phyloP scores from a whole-genome alignment of 371 early-diverging fungal species.

The Mucor circinelloides region DNA sequence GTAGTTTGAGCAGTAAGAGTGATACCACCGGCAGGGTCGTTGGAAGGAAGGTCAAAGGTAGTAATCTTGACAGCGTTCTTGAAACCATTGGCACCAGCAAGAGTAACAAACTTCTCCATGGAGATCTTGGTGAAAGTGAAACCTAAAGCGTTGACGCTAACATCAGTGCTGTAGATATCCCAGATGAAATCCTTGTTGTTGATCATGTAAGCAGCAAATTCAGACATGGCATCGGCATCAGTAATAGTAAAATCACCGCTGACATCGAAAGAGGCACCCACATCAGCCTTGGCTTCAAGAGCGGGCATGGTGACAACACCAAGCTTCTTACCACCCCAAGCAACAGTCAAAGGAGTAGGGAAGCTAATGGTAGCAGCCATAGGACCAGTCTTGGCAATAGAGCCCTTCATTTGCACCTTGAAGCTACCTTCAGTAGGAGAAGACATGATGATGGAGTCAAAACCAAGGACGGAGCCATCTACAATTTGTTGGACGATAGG shows the following conservation, averaged over 20 bases:
- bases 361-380: conserved; percentile 64
- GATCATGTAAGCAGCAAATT: conserved; percentile 59
- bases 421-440: conserved; percentile 50
- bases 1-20: conserved; percentile 51
- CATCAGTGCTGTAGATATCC: conserved; percentile 53
- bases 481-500: conserved; percentile 63
- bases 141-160: conserved; percentile 62
- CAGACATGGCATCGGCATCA: conserved; percentile 46
- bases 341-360: conserved; percentile 49
- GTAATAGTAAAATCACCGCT: conserved; percentile 49
- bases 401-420: conserved; percentile 59
- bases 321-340: conserved; percentile 51
- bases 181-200: conserved; percentile 57
- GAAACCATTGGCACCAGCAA: conserved; percentile 58
- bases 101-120: conserved; percentile 56
- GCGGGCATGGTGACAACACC: conserved; percentile 55
- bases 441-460: conserved; percentile 53
- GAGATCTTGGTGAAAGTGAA: conserved; percentile 58
- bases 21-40: conserved; percentile 63
- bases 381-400: conserved; percentile 62
- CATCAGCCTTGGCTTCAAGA: conserved; percentile 48
- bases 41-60: conserved; percentile 57
- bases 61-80: conserved; percentile 56
- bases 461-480: conserved; percentile 50
- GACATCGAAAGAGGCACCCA: conserved; percentile 52